Evolutionary conservation across 2,329 filamentous ascomycete genomes (phyloP).

Genomic region (Verticillium nubilum): DNA sequence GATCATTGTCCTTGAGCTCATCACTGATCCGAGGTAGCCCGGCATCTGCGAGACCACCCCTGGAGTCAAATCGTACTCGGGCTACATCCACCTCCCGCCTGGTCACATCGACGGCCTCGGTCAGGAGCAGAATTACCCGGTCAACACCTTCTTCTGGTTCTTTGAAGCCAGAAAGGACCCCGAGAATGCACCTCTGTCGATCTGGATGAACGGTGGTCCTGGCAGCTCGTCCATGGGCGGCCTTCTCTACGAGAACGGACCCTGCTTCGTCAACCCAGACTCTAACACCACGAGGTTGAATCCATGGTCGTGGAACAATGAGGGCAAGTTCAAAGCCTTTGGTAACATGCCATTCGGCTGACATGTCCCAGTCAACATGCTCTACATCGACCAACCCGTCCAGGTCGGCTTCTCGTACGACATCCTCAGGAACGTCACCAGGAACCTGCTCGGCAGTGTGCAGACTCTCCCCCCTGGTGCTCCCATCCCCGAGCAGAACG

Average conservation of each 20-base stretch:
- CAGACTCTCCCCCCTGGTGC: conserved; percentile 6
- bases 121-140: conserved; percentile 36
- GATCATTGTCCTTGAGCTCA: neutral
- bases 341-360: neutral
- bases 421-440: conserved; percentile 13
- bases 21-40: conserved; percentile 29
- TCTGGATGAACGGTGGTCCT: conserved; percentile 57
- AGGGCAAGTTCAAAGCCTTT: conserved; percentile 18
- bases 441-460: conserved; percentile 7
- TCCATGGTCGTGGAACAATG: conserved; percentile 56
- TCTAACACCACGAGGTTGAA: conserved; percentile 44
- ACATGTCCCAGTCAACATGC: conserved; percentile 12
- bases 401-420: conserved; percentile 16
- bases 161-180: conserved; percentile 21
- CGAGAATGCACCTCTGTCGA: conserved; percentile 33
- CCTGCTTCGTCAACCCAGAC: conserved; percentile 45
- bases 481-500: conserved; percentile 6
- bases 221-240: conserved; percentile 49
- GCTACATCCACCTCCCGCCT: conserved; percentile 51
- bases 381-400: conserved; percentile 16
- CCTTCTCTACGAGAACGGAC: conserved; percentile 46
- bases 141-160: conserved; percentile 39
- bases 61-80: conserved; percentile 57
- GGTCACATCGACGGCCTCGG: conserved; percentile 19
- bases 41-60: conserved; percentile 45